Base-by-base conservation (phyloP, 2,329 filamentous ascomycete genomes). In the Madurella fahalii region DNA sequence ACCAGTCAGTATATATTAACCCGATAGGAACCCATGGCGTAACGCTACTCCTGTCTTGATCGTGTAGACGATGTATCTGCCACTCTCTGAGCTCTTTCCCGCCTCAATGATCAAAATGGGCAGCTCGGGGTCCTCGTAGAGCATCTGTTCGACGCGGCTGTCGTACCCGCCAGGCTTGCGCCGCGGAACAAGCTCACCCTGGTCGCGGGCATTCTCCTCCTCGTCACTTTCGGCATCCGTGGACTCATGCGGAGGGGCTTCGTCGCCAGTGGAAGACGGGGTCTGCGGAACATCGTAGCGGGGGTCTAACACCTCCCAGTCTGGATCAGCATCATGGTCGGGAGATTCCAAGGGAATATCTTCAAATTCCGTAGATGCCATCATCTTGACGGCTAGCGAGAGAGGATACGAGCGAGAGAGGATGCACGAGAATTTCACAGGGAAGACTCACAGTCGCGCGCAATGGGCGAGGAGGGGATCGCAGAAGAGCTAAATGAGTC, bases 51-150 rank as follows among this genome's bases (percentile, higher is more conserved):
- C 93, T 40, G 94, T 97, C 61, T 90, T 83, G 66, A 99, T 97
- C 11, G 93, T 96, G 72, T 99, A 99, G 37, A 95, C 92, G 65
- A 99, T 99, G 68, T 90, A 96, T 73, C 90, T 87, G 15, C 92
- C 91, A 52, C 89, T 92, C 71, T 97, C 93, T 58, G 86, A 75
- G 71, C 93, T 96, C 81, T 99, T 99, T 56, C 94, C 94, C 3
- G 95, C 94, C 68, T 96, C 89, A 1, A 89, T 93, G 64, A 99
- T 99, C 57, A 95, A 72, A 61, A 99, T 95, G 57, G 90, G 86
- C 63, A 95, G 81, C 52, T 93, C 87, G 0, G 91, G 92, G 61
- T 96, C 90, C 74, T 99, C 94, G 69, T 96, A 95, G 45, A 99
- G 84, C 56, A 96, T 93, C 77, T 99, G 94, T 74, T 99, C 93